phyloP scores from a whole-genome alignment of 1,284 basidiomycete species.

The Butyriboletus appendiculatus region DNA sequence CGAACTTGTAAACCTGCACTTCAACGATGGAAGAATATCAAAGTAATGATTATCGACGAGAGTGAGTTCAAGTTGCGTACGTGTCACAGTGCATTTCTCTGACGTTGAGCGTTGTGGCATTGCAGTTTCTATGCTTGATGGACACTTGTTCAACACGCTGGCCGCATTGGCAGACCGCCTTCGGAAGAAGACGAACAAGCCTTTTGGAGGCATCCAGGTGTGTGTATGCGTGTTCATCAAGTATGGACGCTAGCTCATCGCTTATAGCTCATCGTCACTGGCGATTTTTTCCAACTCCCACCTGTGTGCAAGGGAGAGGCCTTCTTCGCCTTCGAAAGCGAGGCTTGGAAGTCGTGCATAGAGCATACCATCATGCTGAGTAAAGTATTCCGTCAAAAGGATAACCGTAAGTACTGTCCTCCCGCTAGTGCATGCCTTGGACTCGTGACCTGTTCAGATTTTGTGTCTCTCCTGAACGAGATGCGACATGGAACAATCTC shows the following conservation, averaged over 20 bases:
- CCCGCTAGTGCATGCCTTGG: background rate
- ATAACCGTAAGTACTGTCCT: constrained; percentile 39
- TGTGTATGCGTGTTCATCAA: constrained; percentile 2
- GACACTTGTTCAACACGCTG: constrained; percentile 72
- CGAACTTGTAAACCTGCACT: constrained; percentile 58
- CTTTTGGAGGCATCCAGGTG: constrained; percentile 86
- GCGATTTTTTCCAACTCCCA: constrained; percentile 89
- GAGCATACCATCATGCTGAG: constrained; percentile 70
- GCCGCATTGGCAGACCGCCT: constrained; percentile 45
- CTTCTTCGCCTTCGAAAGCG: constrained; percentile 77
- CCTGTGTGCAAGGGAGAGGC: constrained; percentile 53
- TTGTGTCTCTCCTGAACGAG: constrained; percentile 71
- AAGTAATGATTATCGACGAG: constrained; percentile 85
- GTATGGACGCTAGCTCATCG: background rate
- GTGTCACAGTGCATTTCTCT: background rate
- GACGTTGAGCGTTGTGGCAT: background rate
- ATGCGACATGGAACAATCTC: constrained; percentile 60
- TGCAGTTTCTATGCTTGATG: constrained; percentile 85
- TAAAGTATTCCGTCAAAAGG: constrained; percentile 71
- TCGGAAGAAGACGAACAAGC: constrained; percentile 57
- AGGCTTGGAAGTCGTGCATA: constrained; percentile 70
- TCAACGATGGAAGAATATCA: constrained; percentile 61
- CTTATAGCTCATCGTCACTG: constrained; percentile 68
- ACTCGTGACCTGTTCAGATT: constrained; percentile 41
- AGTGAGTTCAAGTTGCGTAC: constrained; percentile 44